phyloP scores from a whole-genome alignment of 2,329 filamentous ascomycete genomes.

The Phialocephala subalpina region DNA sequence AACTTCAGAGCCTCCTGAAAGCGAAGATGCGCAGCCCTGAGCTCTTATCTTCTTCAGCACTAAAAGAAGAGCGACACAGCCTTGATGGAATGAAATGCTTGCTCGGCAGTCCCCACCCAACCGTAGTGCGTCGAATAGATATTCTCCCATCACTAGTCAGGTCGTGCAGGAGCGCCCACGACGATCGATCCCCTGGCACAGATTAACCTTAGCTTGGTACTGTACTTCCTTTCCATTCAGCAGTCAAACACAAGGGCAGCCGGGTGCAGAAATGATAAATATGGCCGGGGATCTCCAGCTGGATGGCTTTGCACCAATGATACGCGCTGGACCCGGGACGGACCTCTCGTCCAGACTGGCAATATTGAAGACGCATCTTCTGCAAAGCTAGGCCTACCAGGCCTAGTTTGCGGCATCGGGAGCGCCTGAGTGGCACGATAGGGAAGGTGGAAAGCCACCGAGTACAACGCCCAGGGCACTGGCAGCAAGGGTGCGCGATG shows the following conservation, averaged over 20 bases:
- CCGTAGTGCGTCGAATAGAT: conserved; percentile 25
- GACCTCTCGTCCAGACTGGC: conserved; percentile 5
- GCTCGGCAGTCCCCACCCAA: conserved; percentile 5
- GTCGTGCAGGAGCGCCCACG: conserved; percentile 18
- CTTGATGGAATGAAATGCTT: conserved; percentile 24
- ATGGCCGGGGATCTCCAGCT: conserved; percentile 6
- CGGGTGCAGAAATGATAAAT: conserved; percentile 4
- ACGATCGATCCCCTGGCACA: conserved; percentile 9
- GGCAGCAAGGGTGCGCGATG: not conserved
- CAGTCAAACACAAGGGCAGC: not conserved
- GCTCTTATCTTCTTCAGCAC: conserved; percentile 27
- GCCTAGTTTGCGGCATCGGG: conserved; percentile 23
- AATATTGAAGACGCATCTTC: conserved; percentile 15
- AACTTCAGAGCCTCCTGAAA: not conserved
- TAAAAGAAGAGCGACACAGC: conserved; percentile 21
- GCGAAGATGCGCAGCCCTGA: conserved; percentile 18
- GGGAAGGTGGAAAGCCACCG: conserved; percentile 16
- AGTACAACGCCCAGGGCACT: conserved; percentile 10
- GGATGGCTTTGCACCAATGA: conserved; percentile 13
- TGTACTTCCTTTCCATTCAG: conserved; percentile 14
- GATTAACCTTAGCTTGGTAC: conserved; percentile 14
- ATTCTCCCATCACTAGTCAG: conserved; percentile 26
- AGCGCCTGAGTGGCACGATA: conserved; percentile 21
- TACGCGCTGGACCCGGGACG: not conserved
- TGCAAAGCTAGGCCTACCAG: conserved; percentile 16